phyloP scores from a whole-genome alignment of 177 flowering plant genomes.

The Vitis hybrid region DNA sequence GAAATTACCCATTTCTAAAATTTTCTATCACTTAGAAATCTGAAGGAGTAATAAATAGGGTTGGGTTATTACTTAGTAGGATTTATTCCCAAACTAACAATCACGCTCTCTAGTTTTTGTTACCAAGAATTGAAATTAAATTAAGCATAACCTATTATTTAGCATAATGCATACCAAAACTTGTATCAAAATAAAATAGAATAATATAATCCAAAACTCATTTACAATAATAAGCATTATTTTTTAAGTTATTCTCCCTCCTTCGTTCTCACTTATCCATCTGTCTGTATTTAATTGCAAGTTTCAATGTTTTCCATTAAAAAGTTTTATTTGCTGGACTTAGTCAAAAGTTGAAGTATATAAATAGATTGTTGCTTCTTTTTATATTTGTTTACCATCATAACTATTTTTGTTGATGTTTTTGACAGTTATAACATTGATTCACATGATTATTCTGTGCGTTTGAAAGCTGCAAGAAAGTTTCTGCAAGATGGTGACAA shows the following conservation, averaged over 20 bases:
- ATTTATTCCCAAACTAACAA: too few species aligned
- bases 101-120: too few species aligned
- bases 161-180: too few species aligned
- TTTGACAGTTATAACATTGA: slow-evolving; percentile 73
- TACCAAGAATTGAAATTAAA: too few species aligned
- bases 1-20: too few species aligned
- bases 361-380: background rate
- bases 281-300: background rate
- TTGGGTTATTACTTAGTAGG: too few species aligned
- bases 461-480: slow-evolving; percentile 76
- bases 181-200: too few species aligned
- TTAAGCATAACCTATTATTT: too few species aligned
- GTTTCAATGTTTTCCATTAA: background rate
- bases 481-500: slow-evolving; percentile 83
- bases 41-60: too few species aligned
- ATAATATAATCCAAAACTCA: too few species aligned
- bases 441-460: slow-evolving; percentile 84
- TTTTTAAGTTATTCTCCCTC: background rate
- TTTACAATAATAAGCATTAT: background rate
- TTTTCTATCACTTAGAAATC: too few species aligned
- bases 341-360: background rate
- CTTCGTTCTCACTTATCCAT: background rate
- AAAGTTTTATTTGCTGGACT: background rate
- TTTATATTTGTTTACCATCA: background rate
- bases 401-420: background rate